Conservation (phyloP, 2,329 filamentous ascomycete species). For the Ophiostoma novo-ulmi region DNA sequence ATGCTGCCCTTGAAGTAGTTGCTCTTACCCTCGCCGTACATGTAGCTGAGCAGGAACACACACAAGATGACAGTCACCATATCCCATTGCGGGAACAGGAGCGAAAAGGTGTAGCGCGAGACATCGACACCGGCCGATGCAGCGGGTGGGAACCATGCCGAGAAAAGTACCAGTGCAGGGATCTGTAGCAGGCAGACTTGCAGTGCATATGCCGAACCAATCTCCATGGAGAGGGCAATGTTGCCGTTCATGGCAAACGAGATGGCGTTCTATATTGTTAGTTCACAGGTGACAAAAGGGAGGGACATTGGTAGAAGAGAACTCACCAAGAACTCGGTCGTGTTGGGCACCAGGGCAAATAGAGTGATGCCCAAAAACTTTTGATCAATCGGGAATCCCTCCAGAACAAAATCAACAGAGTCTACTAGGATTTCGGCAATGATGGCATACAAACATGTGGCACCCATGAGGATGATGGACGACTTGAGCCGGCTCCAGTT, state of each 20-base stretch:
- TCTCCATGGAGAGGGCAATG: conserved; percentile 97
- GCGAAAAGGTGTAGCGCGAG: conserved; percentile 64
- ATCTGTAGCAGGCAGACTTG: conserved; percentile 95
- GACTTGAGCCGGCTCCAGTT: conserved; percentile 96
- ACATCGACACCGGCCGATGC: conserved; percentile 38
- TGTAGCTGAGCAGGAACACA: conserved; percentile 92
- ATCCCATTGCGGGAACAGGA: conserved; percentile 98
- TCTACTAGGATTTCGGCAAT: conserved; percentile 96
- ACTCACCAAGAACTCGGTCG: conserved; percentile 75
- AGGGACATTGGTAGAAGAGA: background rate
- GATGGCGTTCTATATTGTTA: conserved; percentile 70
- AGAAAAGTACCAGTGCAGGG: conserved; percentile 86
- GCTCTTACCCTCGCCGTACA: conserved; percentile 98
- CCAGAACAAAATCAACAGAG: conserved; percentile 92
- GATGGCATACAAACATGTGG: conserved; percentile 88
- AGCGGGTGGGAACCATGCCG: conserved; percentile 56
- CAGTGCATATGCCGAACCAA: conserved; percentile 91
- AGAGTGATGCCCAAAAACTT: conserved; percentile 96
- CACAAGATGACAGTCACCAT: conserved; percentile 96
- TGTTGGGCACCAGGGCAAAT: conserved; percentile 95
- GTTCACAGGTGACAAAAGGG: conserved; percentile 45
- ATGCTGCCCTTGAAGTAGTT: conserved; percentile 99
- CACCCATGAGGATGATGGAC: conserved; percentile 77
- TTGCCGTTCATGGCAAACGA: conserved; percentile 99
- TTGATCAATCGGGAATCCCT: conserved; percentile 86